Evolutionary conservation across 805 yeast species (phyloP).

Genomic region (Saccharomyces mikatae): DNA sequence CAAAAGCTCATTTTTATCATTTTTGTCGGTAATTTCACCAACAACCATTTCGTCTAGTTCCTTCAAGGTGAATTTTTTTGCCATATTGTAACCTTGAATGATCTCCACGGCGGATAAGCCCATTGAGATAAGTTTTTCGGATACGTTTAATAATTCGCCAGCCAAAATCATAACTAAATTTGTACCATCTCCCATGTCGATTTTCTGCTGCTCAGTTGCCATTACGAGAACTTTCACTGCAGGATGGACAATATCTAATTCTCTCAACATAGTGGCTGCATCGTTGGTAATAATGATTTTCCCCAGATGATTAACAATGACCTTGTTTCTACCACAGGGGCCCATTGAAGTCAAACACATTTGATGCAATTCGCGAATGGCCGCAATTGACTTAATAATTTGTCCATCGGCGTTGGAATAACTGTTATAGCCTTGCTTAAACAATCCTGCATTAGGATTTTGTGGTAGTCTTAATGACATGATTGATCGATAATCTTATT

Average conservation of each 20-base stretch:
- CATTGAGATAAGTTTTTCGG: conserved; percentile 73
- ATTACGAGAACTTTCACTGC: conserved; percentile 91
- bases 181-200: conserved; percentile 95
- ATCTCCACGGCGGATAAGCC: conserved; percentile 91
- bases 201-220: conserved; percentile 96
- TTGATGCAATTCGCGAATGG: conserved; percentile 84
- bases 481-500: background rate
- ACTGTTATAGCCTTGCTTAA: conserved; percentile 90
- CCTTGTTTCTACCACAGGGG: conserved; percentile 95
- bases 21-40: conserved; percentile 42
- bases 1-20: conserved; percentile 45
- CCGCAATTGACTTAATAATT: conserved; percentile 82
- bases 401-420: conserved; percentile 91
- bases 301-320: conserved; percentile 81
- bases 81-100: conserved; percentile 84
- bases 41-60: conserved; percentile 60
- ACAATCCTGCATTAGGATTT: conserved; percentile 88
- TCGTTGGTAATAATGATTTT: conserved; percentile 88
- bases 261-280: conserved; percentile 95
- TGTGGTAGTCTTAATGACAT: conserved; percentile 90
- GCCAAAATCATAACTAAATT: conserved; percentile 87
- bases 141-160: conserved; percentile 80
- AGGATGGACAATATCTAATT: conserved; percentile 91
- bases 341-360: conserved; percentile 94
- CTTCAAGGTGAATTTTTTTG: conserved; percentile 64